Evolutionary conservation across 768 basidiomycete genomes (phyloP).

Genomic region (Cytidiella melzeri): DNA sequence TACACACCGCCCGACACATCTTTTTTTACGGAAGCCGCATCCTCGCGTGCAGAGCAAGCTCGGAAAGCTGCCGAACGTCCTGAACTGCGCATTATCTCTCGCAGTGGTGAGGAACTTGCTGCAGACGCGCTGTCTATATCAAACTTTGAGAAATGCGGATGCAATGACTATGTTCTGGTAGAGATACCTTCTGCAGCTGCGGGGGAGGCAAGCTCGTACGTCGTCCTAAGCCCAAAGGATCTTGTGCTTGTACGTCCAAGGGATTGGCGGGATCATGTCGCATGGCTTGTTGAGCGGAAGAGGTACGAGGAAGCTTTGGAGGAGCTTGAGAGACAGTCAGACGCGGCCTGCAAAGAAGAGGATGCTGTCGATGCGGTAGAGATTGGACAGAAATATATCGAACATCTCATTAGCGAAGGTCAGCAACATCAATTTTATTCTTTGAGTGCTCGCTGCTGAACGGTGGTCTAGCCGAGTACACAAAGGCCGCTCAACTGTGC

Average conservation of each 20-base stretch:
- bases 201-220: slow-evolving; percentile 48
- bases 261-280: slow-evolving; percentile 84
- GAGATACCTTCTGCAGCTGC: slow-evolving; percentile 32
- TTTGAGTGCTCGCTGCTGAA: not conserved
- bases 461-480: slow-evolving; percentile 37
- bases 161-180: slow-evolving; percentile 84
- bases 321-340: slow-evolving; percentile 65
- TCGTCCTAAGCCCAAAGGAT: slow-evolving; percentile 84
- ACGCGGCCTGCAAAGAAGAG: slow-evolving; percentile 29
- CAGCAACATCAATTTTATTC: slow-evolving; percentile 13
- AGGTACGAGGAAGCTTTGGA: slow-evolving; percentile 87
- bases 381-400: slow-evolving; percentile 84
- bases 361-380: slow-evolving; percentile 44
- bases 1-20: slow-evolving; percentile 78
- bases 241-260: slow-evolving; percentile 82
- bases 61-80: slow-evolving; percentile 88
- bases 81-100: slow-evolving; percentile 87
- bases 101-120: slow-evolving; percentile 81
- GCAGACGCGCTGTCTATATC: slow-evolving; percentile 77
- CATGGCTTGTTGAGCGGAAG: slow-evolving; percentile 84
- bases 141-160: slow-evolving; percentile 78
- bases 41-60: slow-evolving; percentile 67
- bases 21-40: slow-evolving; percentile 51
- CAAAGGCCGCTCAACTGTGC: slow-evolving; percentile 74
- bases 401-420: slow-evolving; percentile 82